Percentiles rank a stretch among this genome's conserved stretches.
Evolutionary conservation across 2,329 filamentous ascomycete genomes (phyloP).

Genomic region (Harringtonia aguacate): DNA sequence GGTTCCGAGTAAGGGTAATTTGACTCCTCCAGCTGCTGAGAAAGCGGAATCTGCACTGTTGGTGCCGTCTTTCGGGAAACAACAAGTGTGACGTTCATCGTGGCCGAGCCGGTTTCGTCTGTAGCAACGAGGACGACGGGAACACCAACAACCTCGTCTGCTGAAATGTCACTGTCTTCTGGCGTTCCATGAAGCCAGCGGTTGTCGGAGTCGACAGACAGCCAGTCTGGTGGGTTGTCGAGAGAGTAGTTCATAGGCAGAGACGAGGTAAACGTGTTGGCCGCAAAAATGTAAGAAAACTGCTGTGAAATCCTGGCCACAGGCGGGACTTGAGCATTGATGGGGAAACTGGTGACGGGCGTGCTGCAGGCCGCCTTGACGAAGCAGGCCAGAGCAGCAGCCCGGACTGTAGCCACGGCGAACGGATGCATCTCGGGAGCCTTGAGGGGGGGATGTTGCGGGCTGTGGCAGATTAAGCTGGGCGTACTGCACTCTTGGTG

Average conservation of each 20-base stretch:
- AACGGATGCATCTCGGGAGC: not conserved
- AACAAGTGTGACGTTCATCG: conserved; percentile 59
- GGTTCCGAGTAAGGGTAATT: conserved; percentile 48
- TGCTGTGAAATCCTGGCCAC: conserved; percentile 58
- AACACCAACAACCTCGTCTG: conserved; percentile 41
- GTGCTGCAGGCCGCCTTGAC: conserved; percentile 15
- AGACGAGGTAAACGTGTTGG: conserved; percentile 58
- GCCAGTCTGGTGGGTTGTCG: conserved; percentile 56
- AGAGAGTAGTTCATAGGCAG: conserved; percentile 56
- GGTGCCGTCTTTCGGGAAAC: conserved; percentile 51
- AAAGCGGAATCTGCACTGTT: conserved; percentile 41
- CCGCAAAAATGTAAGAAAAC: conserved; percentile 63
- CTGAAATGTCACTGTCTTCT: conserved; percentile 32
- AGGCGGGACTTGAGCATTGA: conserved; percentile 77
- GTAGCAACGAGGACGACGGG: conserved; percentile 59
- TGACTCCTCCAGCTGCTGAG: conserved; percentile 44
- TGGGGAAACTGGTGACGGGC: conserved; percentile 51
- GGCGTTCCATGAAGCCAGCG: conserved; percentile 66
- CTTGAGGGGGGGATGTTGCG: too few relatives aligned
- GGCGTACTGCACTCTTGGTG: too few relatives aligned
- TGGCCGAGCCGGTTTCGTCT: conserved; percentile 51
- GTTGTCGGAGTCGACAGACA: conserved; percentile 55
- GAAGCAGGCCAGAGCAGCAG: conserved; percentile 7
- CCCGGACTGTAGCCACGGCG: not conserved
- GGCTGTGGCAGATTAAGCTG: too few relatives aligned